Base-by-base conservation (phyloP, 306 rosid genomes). In the Castanopsis chinensis region DNA sequence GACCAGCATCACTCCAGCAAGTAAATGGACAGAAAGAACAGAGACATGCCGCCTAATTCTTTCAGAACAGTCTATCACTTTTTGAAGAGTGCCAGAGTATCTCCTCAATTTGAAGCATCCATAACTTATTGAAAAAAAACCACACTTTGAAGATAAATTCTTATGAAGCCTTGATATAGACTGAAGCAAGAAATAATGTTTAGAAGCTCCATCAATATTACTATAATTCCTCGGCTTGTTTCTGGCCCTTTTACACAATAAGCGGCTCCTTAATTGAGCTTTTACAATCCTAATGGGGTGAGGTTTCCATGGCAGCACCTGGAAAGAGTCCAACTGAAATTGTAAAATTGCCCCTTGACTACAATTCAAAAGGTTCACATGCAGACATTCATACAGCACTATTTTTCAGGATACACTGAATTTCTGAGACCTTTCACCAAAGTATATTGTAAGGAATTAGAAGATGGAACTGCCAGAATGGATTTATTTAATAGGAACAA, bases 1-100 rank as follows among this genome's bases (percentile, higher is more conserved):
- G 51, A 83, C 90, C 83, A 95, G 79, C 97, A 92, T 85, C 74
- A 92, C 81, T 59, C 92, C 94, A 71, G 86, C 87, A 69, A 84
- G 84, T 35, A 87, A 75, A 37, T 89, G 88, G 65, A 84, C 89
- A 77, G 87, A 83, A 9, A 64, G 72, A 75, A 88, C 12, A 65
- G 89, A 82, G 3, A 85, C 82, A 51, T 82, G 86, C 59, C 60
- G 87, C 63, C 87, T 80, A 74, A 80, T 25, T 43, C 80, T 85
- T 60, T 81, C 88, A 25, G 88, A 84, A 73, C 21, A 81, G 63
- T 77, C 80, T 60, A 80, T 78, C 71, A 74, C 56, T 65, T 85
- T 77, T 25, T 54, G 59, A 64, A 85, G 72, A 86, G 82, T 76
- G 33, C 78, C 79, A 60, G 65, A 28, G 71, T 43, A 56, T 76